A percentile compares a stretch with the other conserved stretches of the same genome.
Conservation (phyloP, 768 basidiomycete species). For the Pleurotus salmoneostramineus region DNA sequence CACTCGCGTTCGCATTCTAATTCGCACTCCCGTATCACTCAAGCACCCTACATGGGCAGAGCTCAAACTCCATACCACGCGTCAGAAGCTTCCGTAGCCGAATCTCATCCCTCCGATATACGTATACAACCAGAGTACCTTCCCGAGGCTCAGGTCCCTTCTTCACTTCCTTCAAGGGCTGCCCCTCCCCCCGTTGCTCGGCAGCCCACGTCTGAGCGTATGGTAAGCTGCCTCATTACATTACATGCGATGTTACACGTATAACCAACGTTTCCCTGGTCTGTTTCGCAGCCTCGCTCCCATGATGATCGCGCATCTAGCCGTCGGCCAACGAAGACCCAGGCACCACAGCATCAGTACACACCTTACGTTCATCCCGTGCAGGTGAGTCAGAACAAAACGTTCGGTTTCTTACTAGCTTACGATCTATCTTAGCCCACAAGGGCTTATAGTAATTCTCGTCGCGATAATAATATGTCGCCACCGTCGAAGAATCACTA, state of each 20-base stretch:
- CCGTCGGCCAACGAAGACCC: neutral
- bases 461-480: neutral
- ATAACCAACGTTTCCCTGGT: neutral
- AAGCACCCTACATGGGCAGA: constrained; percentile 2
- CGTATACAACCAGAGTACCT: neutral
- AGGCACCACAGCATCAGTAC: neutral
- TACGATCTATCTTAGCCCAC: neutral
- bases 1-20: neutral
- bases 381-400: neutral
- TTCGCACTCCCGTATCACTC: neutral
- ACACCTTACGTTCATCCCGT: neutral
- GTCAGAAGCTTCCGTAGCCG: neutral
- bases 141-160: neutral
- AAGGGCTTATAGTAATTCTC: neutral
- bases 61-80: constrained; percentile 1
- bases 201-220: neutral
- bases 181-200: neutral
- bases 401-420: neutral
- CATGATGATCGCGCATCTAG: constrained; percentile 1
- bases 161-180: neutral
- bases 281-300: neutral
- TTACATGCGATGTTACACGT: neutral
- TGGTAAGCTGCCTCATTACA: neutral
- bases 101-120: neutral
- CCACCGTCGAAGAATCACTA: neutral